Evolutionary conservation across 2,329 filamentous ascomycete genomes (phyloP), one percentile per base, ranked within the genome.

Genomic region (Fusarium coicis): DNA sequence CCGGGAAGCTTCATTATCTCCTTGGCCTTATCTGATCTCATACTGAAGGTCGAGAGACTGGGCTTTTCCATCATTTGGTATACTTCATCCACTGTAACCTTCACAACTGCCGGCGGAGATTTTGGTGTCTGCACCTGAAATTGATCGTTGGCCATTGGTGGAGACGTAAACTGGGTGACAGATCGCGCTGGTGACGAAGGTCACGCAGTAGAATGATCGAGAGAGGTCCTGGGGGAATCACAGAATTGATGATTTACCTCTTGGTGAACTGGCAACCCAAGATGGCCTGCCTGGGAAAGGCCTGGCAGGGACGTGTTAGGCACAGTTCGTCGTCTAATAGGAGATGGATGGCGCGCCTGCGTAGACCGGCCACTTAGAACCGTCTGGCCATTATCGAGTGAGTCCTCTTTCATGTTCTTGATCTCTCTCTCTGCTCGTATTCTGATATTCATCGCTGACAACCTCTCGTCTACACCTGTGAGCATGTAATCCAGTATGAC

Each of bases 401-500:
- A 19, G 12, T 9, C 23, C 6, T 46, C 18, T 2, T 10, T 21
- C 4, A 46, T 46, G 18, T 46, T 46, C 4, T 15, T 46, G 23
- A 46, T 46, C 23, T 1, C 6, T 11, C 0, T 46, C 7, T 54
- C 18, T n/a, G 55, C 55, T 23, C 42, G 40, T 2, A 18, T 23
- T 7, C n/a, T 39, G 4, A 49, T 23, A 12, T 58, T 34, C 43
- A 39, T 58, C 7, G 55, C 55, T 2, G 15, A 9, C 19, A 30
- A 10, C 0, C 55, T 30, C 15, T 23, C 42, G 0, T 14, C 5
- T 2, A 7, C 32, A 14, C 12, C 26, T 5, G 16, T 26, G 7
- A 59, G 56, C 56, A 59, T 59, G 11, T 26, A 26, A 4, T 50
- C 43, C 1, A 59, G 19, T n/a, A 59, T 50, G 30, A 59, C 1